Percentiles rank a stretch among this genome's conserved stretches.
These are phyloP conservation scores for Penicillium samsonianum DNA, from an alignment of 495 filamentous ascomycete species.

Conservation along the genomic window DNA sequence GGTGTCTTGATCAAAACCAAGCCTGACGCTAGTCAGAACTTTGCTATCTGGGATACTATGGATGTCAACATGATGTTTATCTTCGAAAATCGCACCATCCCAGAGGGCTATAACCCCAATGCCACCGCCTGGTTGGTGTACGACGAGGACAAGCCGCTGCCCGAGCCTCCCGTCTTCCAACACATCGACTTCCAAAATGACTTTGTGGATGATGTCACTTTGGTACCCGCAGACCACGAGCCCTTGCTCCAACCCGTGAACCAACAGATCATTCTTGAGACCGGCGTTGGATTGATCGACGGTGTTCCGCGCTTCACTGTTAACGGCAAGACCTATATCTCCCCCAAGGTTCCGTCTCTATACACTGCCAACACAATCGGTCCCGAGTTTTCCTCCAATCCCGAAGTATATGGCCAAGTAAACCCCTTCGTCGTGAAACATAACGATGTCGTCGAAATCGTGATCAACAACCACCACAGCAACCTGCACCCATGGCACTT, in stretches of 20 bases:
- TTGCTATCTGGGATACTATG: conserved; percentile 59
- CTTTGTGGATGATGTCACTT: conserved; percentile 71
- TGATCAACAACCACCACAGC: conserved; percentile 64
- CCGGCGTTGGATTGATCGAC: conserved; percentile 59
- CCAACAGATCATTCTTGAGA: conserved; percentile 39
- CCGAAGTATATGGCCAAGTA: conserved; percentile 35
- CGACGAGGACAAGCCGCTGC: conserved; percentile 58
- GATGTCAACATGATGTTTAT: conserved; percentile 57
- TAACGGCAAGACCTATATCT: conserved; percentile 49
- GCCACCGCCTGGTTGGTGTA: conserved; percentile 81
- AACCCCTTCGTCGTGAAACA: conserved; percentile 50
- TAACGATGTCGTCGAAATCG: conserved; percentile 59
- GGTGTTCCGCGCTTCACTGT: conserved; percentile 55
- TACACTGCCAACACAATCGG: conserved; percentile 62
- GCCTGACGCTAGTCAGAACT: conserved; percentile 45
- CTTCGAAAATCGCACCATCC: conserved; percentile 36
- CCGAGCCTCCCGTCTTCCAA: conserved; percentile 52
- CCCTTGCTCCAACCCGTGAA: conserved; percentile 34
- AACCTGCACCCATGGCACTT: conserved; percentile 67
- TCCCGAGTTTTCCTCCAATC: conserved; percentile 55
- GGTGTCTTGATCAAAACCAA: conserved; percentile 65
- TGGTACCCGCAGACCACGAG: conserved; percentile 70
- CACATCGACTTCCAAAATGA: conserved; percentile 46
- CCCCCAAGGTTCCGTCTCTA: conserved; percentile 72
- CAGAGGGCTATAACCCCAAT: conserved; percentile 61